phyloP scores from a whole-genome alignment of 306 rosid species.

The Rosa multiflora region DNA sequence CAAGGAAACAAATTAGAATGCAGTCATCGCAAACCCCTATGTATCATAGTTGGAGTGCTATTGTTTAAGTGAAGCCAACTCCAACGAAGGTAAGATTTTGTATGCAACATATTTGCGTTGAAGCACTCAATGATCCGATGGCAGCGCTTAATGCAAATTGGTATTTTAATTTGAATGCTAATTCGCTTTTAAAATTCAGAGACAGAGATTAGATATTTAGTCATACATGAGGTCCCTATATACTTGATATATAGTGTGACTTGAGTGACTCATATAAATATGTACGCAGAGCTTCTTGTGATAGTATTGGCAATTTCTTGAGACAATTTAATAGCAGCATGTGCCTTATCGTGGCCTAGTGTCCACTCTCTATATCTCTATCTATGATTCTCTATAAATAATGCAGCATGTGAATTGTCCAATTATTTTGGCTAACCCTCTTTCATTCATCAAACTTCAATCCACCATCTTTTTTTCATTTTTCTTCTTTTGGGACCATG shows the following conservation, averaged over 20 bases:
- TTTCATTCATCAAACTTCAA: not conserved
- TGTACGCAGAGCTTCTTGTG: not conserved
- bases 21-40: not conserved
- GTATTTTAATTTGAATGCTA: not conserved
- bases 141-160: not conserved
- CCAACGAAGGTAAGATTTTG: not conserved
- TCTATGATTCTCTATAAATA: not conserved
- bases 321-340: slow-evolving; percentile 1
- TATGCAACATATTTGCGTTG: not conserved
- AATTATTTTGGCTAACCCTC: slow-evolving; percentile 1
- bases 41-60: not conserved
- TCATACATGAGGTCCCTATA: not conserved
- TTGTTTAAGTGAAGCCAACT: slow-evolving; percentile 5
- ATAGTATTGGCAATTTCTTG: slow-evolving; percentile 4
- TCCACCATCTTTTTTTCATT: too few species aligned
- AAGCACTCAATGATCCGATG: not conserved
- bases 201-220: not conserved
- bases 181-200: not conserved
- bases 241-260: not conserved
- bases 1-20: not conserved
- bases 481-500: too few species aligned
- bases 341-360: not conserved
- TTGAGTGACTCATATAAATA: not conserved
- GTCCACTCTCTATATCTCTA: not conserved
- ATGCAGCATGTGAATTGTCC: slow-evolving; percentile 6